Evolutionary conservation across 139 green algal genomes (phyloP).

Genomic region (Eudorina sp.): DNA sequence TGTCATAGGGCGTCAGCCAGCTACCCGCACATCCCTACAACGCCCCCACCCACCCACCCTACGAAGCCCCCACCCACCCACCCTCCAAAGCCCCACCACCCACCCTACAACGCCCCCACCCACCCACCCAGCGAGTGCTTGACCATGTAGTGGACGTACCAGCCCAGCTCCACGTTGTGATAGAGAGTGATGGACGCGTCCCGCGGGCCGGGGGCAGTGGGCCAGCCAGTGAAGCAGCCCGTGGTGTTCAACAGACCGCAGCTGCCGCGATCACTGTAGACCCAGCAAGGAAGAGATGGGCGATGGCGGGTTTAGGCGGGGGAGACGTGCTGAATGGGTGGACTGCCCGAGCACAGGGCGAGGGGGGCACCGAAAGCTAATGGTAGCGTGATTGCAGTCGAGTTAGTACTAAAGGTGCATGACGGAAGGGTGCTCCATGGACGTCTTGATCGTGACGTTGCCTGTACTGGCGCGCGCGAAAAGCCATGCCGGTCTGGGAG

Average conservation of each 20-base stretch:
- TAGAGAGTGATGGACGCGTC: conserved; percentile 26
- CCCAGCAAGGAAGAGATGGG: neutral
- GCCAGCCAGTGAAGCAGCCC: conserved; percentile 59
- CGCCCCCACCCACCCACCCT: too few relatives aligned
- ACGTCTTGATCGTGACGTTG: too few relatives aligned
- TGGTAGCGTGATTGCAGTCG: neutral
- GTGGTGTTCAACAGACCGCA: conserved; percentile 17
- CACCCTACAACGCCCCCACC: neutral
- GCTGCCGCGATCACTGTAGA: conserved; percentile 2
- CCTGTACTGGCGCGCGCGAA: too few relatives aligned
- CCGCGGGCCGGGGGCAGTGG: neutral
- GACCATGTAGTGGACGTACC: conserved; percentile 62
- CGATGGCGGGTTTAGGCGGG: neutral
- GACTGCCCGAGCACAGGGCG: neutral
- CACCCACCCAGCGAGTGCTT: conserved; percentile 55
- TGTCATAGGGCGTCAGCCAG: too few relatives aligned
- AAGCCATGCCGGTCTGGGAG: too few relatives aligned
- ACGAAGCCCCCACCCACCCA: neutral
- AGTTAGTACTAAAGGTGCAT: too few relatives aligned
- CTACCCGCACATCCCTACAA: too few relatives aligned
- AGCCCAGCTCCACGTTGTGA: conserved; percentile 62
- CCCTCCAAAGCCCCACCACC: neutral
- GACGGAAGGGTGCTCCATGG: too few relatives aligned
- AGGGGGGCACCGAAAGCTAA: neutral
- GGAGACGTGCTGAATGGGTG: neutral